These are phyloP conservation scores for Claviceps purpurea DNA, from an alignment of 2,329 filamentous ascomycete genomes.

Conservation along the genomic window DNA sequence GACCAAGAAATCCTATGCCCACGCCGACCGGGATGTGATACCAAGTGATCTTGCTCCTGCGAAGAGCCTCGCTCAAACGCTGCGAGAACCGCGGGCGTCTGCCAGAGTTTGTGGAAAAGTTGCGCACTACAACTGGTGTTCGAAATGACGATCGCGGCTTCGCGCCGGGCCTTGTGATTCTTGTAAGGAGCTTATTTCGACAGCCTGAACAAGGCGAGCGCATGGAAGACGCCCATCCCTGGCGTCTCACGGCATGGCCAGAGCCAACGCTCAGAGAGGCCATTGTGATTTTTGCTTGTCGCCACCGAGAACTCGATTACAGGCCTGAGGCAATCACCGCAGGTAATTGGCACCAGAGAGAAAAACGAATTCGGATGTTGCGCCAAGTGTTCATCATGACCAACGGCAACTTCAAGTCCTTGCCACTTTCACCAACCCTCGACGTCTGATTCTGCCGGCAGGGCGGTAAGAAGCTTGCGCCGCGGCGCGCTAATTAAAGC, in stretches of 20 bases:
- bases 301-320: no score
- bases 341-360: no score
- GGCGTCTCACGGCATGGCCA: slow-evolving; percentile 20
- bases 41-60: slow-evolving; percentile 58
- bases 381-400: background rate
- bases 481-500: no score
- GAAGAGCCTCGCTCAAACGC: slow-evolving; percentile 35
- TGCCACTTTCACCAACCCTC: no score
- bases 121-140: slow-evolving; percentile 14
- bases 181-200: slow-evolving; percentile 8
- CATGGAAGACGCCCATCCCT: slow-evolving; percentile 16
- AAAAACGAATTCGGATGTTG: no score
- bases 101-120: slow-evolving; percentile 24
- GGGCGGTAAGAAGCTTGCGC: no score
- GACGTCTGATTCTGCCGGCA: background rate
- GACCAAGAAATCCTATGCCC: slow-evolving; percentile 71
- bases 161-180: background rate
- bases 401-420: background rate
- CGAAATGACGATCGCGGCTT: slow-evolving; percentile 13
- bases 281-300: slow-evolving; percentile 10
- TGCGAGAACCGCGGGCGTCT: slow-evolving; percentile 37
- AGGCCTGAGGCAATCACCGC: no score
- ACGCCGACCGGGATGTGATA: slow-evolving; percentile 80
- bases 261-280: slow-evolving; percentile 22
- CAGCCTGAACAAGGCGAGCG: slow-evolving; percentile 17